phyloP scores from a whole-genome alignment of 139 green algal species.

The Chlorella sp. region DNA sequence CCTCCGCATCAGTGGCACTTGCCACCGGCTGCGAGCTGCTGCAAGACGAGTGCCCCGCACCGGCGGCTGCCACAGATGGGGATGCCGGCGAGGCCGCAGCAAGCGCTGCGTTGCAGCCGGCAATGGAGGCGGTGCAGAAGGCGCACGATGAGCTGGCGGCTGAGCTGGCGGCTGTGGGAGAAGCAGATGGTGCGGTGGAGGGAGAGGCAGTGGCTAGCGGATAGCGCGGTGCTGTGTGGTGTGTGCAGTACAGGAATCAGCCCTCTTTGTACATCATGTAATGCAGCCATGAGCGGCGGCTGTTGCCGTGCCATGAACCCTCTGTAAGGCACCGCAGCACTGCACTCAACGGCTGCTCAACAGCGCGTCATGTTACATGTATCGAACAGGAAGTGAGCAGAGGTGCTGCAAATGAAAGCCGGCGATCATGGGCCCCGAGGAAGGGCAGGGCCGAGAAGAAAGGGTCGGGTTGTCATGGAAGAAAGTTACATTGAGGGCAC shows the following conservation, averaged over 20 bases:
- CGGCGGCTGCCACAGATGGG: background rate
- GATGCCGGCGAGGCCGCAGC: background rate
- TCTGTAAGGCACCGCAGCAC: background rate
- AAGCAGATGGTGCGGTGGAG: background rate
- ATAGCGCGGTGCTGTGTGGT: background rate
- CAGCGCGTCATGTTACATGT: background rate
- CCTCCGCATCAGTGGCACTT: constrained; percentile 2
- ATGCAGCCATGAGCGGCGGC: no score
- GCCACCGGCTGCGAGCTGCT: constrained; percentile 17
- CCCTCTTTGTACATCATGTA: no score
- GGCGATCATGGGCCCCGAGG: no score
- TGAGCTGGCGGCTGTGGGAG: background rate
- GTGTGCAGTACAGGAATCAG: background rate
- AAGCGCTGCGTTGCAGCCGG: background rate
- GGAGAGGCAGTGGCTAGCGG: background rate
- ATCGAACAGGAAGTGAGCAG: background rate
- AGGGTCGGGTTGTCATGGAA: background rate
- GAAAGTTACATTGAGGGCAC: background rate
- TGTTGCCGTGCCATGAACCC: no score
- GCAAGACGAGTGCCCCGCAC: constrained; percentile 3
- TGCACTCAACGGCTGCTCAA: background rate
- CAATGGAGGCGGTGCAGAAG: constrained; percentile 3
- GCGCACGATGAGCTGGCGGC: background rate
- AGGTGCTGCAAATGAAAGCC: no score
- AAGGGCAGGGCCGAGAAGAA: background rate